Conservation (phyloP, 139 green algal genomes). For the Picochlorum sp. region DNA sequence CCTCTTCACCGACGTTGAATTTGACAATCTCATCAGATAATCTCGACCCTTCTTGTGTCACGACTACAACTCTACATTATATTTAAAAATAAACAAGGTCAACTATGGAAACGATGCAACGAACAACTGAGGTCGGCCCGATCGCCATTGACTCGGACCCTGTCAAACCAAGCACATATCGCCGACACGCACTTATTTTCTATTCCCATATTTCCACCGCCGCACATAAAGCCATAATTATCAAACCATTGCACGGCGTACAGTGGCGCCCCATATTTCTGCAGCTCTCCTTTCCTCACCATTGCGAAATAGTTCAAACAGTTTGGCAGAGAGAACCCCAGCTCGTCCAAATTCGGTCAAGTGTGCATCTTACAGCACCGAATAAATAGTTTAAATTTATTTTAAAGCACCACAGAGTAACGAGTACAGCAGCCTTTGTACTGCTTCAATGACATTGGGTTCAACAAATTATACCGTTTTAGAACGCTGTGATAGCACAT, state of each 20-base stretch:
- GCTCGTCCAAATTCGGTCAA: too few species aligned
- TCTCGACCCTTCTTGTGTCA: background rate
- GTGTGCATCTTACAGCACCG: too few species aligned
- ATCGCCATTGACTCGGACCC: background rate
- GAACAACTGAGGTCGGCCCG: background rate
- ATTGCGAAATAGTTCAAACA: too few species aligned
- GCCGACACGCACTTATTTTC: constrained; percentile 33
- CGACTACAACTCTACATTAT: constrained; percentile 20
- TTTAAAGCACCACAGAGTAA: too few species aligned
- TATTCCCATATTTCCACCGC: constrained; percentile 37
- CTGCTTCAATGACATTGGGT: too few species aligned
- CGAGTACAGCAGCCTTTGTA: too few species aligned
- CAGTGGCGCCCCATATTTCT: constrained; percentile 5
- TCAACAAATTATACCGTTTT: too few species aligned
- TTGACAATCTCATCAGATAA: constrained; percentile 23
- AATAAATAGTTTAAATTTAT: too few species aligned
- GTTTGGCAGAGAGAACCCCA: too few species aligned
- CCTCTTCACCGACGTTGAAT: constrained; percentile 19
- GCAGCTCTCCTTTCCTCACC: too few species aligned
- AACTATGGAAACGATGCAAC: background rate
- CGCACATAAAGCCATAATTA: constrained; percentile 26
- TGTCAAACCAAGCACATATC: background rate
- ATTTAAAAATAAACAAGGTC: background rate
- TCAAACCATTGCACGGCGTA: constrained; percentile 1
- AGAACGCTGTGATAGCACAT: background rate